Base-by-base conservation (phyloP, 2,329 filamentous ascomycete genomes). In the Xylariaceae sp. region DNA sequence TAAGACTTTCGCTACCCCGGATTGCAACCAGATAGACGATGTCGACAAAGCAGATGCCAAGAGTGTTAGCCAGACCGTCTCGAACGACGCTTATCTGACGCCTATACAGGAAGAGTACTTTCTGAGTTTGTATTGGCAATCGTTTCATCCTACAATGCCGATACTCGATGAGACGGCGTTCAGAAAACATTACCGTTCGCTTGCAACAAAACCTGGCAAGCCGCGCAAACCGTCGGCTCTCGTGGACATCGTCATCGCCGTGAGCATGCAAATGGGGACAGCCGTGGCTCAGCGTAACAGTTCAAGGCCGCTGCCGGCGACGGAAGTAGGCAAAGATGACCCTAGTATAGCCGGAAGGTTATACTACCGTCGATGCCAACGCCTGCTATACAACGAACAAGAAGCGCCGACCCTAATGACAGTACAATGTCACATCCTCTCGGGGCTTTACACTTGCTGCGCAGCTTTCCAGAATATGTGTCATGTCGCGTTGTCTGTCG, bases 201-300 rank as follows among this genome's bases (percentile, higher is more conserved):
- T 78, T 7, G 76, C 73, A 71, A 62, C 59, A 8, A 55, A 52
- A 34, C 58, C 61, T 21, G 54, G 61, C 10, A 51, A 54, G 8
- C 53, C 49, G 6, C 69, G 78, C 6, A 72, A 71, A 49, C 68
- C 72, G 2, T 81, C 77, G 2, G 71, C 78, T 1, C 67, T 81
- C 0, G 74, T 78, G 1, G 79, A 81, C 53, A 79, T 80, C 21
- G 65, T 80, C 32, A 62, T 81, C 15, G 78, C 78, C 0, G 52
- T 80, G 9, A 77, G 74, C 55, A 75, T 81, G 68, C 78, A 80
- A 62, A 74, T 75, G 37, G 72, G 72, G 15, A 64, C 71, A 32
- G 65, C 65, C 6, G 54, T 64, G 5, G 59, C 54, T 19, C 60
- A 70, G 32, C 56, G 61, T 13, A 54, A 51, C 48, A 57, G 53